These are phyloP conservation scores for Lactarius psammicola DNA, from an alignment of 768 basidiomycete species.

Conservation along the genomic window DNA sequence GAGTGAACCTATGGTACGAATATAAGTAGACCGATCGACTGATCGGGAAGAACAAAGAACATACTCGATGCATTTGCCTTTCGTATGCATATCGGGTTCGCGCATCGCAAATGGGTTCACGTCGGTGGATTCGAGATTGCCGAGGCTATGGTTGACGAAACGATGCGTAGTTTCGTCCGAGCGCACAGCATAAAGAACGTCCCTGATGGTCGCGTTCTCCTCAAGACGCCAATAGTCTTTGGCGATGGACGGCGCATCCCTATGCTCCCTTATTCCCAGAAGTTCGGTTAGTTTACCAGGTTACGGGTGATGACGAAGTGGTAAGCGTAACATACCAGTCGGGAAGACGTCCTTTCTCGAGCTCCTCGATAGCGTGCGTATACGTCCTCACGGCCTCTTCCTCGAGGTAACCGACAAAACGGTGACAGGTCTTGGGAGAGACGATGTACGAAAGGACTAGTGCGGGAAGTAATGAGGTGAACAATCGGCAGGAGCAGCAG, in stretches of 20 bases:
- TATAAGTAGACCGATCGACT: constrained; percentile 16
- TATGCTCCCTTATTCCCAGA: constrained; percentile 50
- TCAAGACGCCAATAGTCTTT: constrained; percentile 92
- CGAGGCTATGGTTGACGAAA: constrained; percentile 95
- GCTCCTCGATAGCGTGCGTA: constrained; percentile 78
- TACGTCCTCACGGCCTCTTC: constrained; percentile 96
- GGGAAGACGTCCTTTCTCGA: constrained; percentile 78
- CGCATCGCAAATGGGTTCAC: constrained; percentile 87
- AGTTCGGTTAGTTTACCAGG: neutral
- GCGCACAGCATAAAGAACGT: constrained; percentile 88
- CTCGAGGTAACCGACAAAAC: constrained; percentile 89
- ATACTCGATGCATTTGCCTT: constrained; percentile 73
- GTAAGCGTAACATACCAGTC: constrained; percentile 79
- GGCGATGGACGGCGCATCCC: constrained; percentile 82
- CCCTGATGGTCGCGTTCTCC: constrained; percentile 72
- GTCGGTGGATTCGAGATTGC: constrained; percentile 77
- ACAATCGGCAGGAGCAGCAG: neutral
- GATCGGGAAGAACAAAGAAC: neutral
- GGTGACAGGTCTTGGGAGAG: constrained; percentile 74
- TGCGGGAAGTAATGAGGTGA: neutral
- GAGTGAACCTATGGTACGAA: constrained; percentile 17
- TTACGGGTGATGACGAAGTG: too few species aligned
- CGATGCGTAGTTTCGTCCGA: constrained; percentile 92
- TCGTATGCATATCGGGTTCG: constrained; percentile 83
- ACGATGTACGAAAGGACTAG: constrained; percentile 75